Base-by-base conservation (phyloP, 1,284 basidiomycete genomes). In the Cryptococcus deneoformans region DNA sequence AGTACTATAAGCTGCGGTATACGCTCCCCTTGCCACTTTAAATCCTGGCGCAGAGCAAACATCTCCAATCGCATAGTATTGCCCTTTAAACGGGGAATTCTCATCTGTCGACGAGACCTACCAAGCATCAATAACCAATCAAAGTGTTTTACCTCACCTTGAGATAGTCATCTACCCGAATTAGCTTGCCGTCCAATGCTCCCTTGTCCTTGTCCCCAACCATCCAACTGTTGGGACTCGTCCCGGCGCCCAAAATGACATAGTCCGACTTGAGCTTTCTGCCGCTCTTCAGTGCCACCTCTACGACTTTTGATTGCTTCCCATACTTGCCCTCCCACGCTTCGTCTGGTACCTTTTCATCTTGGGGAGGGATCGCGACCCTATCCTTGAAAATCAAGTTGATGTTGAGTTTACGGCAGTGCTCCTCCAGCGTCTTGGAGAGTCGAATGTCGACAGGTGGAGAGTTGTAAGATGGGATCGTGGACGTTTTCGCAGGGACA, bases 221-320 rank as follows among this genome's bases (percentile, higher is more conserved):
- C 53, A 79, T 60, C 7, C 48, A 48, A 0, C 75, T 69, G 58
- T 79, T 77, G 20, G 79, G 72, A 34, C 60, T 63, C 63, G 77
- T 79, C 9, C 80, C 80, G 11, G 69, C 67, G 5, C 72, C 71
- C 48, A 79, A 44, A 50, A 80, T 71, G 42, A 81, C 66, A 59
- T 68, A 62, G 12, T 47, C 46, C 0, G 76, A 70, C 59, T 78
- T 76, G 37, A 77, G 72, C n/a, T 55, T 57, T 60, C 74, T 77
- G 11, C 79, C 79, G 12, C 67, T 65, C 60, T 61, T 6, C 62
- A 20, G 2, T 56, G 58, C 58, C 52, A 24, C 36, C 43, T 44
- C 43, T 20, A 16, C 24, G 10, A 14, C 14, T 20, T 20, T 20
- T 3, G n/a, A 3, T n/a, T 68, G 61, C 46, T 61, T 51, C 14